A percentile compares a stretch with the other conserved stretches of the same genome.
phyloP scores from a whole-genome alignment of 495 filamentous ascomycete species.

The Aspergillus olivimuriae region DNA sequence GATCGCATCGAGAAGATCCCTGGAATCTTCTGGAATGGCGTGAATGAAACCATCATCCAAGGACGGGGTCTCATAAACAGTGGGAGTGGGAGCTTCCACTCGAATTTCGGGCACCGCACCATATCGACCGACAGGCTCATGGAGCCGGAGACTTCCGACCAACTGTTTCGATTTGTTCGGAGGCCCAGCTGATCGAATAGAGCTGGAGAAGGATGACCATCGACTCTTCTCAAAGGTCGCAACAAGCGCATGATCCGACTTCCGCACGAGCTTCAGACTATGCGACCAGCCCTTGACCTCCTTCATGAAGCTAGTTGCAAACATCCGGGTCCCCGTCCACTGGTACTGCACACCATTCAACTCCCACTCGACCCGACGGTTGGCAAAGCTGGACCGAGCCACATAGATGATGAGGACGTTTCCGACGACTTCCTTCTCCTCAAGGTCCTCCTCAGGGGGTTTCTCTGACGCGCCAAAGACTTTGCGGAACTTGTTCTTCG shows the following conservation, averaged over 20 bases:
- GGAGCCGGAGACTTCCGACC: constrained; percentile 1
- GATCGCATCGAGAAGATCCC: constrained; percentile 6
- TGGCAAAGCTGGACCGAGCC: not conserved
- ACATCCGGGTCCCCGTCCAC: constrained; percentile 12
- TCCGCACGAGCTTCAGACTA: constrained; percentile 11
- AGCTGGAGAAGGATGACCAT: not conserved
- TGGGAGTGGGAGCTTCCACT: not conserved
- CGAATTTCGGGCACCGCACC: not conserved
- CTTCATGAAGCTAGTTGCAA: not conserved
- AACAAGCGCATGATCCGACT: constrained; percentile 4
- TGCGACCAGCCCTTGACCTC: constrained; percentile 8
- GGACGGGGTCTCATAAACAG: not conserved
- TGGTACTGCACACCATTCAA: constrained; percentile 8
- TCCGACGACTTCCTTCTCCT: constrained; percentile 2
- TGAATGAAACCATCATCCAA: too few relatives aligned
- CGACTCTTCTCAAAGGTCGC: constrained; percentile 6
- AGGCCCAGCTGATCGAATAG: constrained; percentile 3
- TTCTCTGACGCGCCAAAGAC: not conserved
- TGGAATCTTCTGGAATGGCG: too few relatives aligned
- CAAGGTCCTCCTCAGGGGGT: constrained; percentile 1
- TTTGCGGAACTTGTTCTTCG: constrained; percentile 6
- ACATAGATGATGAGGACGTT: constrained; percentile 5
- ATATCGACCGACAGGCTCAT: not conserved
- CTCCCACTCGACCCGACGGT: constrained; percentile 7
- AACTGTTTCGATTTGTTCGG: constrained; percentile 6